These are phyloP conservation scores for Acorus calamus DNA, from an alignment of 106 monocot species.

Conservation along the genomic window DNA sequence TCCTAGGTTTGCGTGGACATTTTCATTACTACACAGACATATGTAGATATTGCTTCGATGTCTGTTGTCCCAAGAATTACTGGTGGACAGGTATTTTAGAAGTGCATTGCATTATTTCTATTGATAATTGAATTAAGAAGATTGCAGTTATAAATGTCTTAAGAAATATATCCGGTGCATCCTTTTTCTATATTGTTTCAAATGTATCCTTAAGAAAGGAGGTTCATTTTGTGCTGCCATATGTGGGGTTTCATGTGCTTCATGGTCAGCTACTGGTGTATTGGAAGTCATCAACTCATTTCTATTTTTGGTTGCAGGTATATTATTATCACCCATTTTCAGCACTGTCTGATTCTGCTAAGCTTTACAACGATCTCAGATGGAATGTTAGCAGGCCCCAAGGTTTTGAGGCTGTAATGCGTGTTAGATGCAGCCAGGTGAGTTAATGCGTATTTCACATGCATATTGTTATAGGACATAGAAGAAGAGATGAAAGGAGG, in stretches of 20 bases:
- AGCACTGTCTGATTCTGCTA: constrained; percentile 84
- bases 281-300: constrained; percentile 1
- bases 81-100: constrained; percentile 67
- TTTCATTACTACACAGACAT: constrained; percentile 76
- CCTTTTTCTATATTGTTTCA: too few species aligned
- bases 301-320: constrained; percentile 33
- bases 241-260: not conserved
- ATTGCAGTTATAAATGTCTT: too few species aligned
- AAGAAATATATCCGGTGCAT: too few species aligned
- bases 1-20: constrained; percentile 90
- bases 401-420: constrained; percentile 99
- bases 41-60: constrained; percentile 80
- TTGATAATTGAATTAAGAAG: too few species aligned
- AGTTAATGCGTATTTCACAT: not conserved
- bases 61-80: constrained; percentile 73
- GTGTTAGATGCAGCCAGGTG: constrained; percentile 90
- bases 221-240: not conserved
- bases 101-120: too few species aligned
- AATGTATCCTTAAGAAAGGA: too few species aligned
- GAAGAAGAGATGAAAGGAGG: too few species aligned
- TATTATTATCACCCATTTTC: constrained; percentile 97
- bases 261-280: not conserved
- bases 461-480: too few species aligned
- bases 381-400: constrained; percentile 96
- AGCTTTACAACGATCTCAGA: constrained; percentile 95